Conservation (phyloP, 495 filamentous ascomycete genomes). For the Tuber aestivum region DNA sequence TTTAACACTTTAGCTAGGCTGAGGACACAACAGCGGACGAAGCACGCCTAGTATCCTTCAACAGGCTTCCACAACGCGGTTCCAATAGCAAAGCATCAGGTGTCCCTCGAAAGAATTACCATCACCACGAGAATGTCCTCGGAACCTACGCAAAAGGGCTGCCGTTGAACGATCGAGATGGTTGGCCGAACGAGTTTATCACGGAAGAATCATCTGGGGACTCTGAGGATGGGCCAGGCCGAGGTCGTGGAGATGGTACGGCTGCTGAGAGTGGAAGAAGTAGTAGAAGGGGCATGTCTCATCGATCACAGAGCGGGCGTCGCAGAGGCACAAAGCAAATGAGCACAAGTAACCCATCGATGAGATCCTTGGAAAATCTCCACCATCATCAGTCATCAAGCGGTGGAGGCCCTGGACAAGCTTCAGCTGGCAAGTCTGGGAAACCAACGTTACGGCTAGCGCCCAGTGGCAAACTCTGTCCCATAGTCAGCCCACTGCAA, state of each 20-base stretch:
- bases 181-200: constrained; percentile 44
- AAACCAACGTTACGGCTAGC: constrained; percentile 34
- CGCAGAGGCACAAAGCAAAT: constrained; percentile 25
- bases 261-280: constrained; percentile 54
- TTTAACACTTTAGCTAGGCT: constrained; percentile 44
- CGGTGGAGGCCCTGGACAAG: constrained; percentile 17
- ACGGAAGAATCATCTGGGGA: constrained; percentile 62
- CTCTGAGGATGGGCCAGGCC: constrained; percentile 47
- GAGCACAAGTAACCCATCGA: constrained; percentile 10
- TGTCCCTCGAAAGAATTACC: constrained; percentile 79
- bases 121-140: constrained; percentile 87
- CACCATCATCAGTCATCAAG: constrained; percentile 35
- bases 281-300: constrained; percentile 52
- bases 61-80: constrained; percentile 57
- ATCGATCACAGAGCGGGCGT: constrained; percentile 44
- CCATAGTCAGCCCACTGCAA: constrained; percentile 73
- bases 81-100: constrained; percentile 59
- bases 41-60: constrained; percentile 81
- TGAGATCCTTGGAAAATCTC: constrained; percentile 35
- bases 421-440: constrained; percentile 14
- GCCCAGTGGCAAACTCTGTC: constrained; percentile 58
- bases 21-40: constrained; percentile 84
- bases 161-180: constrained; percentile 34
- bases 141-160: constrained; percentile 48
- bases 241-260: constrained; percentile 50